Base-by-base conservation (phyloP, 495 filamentous ascomycete genomes). In the Talaromyces liani region DNA sequence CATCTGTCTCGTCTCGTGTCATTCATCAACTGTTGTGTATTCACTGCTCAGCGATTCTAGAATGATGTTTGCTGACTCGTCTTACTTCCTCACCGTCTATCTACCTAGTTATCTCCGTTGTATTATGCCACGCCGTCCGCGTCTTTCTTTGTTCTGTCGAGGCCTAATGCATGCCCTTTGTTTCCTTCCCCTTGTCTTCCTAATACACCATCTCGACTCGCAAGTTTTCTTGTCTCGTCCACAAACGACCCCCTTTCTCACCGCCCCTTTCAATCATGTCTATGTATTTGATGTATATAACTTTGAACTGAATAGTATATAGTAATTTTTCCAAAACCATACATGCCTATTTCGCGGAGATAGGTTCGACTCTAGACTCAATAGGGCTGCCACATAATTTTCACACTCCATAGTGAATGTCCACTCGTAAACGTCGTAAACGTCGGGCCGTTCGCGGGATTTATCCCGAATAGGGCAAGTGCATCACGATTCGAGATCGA, bases 1-100 rank as follows among this genome's bases (percentile, higher is more conserved):
- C 53, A 56, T 29, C 27, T 27, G 53, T 56, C 53, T 25, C 24
- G n/a, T 56, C 22, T 29, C 56, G n/a, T 58, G n/a, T 36, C 14
- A 31, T 58, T 34, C n/a, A n/a, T 24, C 22, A 24, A 24, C 22
- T 45, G 20, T 27, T 60, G 58, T 60, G 58, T 34, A 33, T 39
- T 27, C 27, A 27, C 29, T 7, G 29, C 29, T 59, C 57, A 60
- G 60, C 60, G 25, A 54, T 62, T 51, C 60, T 62, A 62, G 60
- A 61, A 54, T 41, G 47, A 53, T 33, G 41, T 51, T 22, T 62
- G 22, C 14, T 25, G 58, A 10, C 27, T 58, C n/a, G 58, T 41
- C 20, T 6, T 24, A 41, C 14, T 5, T 61, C 24, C 16, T 61
- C 24, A 27, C n/a, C 25, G 24, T 53, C n/a, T n/a, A n/a, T n/a